Base-by-base conservation (phyloP, 495 filamentous ascomycete species). In the Penicillium cosmopolitanum region DNA sequence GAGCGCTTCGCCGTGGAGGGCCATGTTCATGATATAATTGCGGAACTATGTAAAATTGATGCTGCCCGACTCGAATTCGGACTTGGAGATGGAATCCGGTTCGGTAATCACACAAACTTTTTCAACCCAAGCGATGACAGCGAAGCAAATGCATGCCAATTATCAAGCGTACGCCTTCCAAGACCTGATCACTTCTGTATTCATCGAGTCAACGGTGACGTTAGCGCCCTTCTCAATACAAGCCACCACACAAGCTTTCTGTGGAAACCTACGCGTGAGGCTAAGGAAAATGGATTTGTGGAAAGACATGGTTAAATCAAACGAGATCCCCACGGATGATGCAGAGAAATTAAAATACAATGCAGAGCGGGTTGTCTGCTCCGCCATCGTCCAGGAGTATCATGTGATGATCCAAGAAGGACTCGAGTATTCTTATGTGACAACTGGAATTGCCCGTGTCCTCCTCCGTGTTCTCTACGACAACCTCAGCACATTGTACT, bases 191-290 rank as follows among this genome's bases (percentile, higher is more conserved):
- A 67, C 48, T 70, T 61, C 35, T 73, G 62, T 46, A 69, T 73
- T 36, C 62, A 65, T 47, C 62, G 65, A 18, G 56, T 62, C 13
- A 59, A 67, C 46, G 56, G 54, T 53, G 59, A 28, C 25, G 25
- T 28, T 28, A 54, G 48, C 66, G 55, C 44, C 61, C 63, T 48
- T 44, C 70, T 15, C 65, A 74, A 55, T 75, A 76, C 53, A 77
- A 77, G 50, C 68, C 72, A 19, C 66, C 69, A 31, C 68, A 76
- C 54, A 78, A 78, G 57, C 64, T 77, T 3, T 58, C 69, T 28
- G 62, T 70, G 23, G 65, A 67, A 35, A 65, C 61, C 60, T 77
- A 43, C 68, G 68, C 16, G 53, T 53, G 43, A 69, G 72, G 25
- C 64, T 77, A 42, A 63, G 60, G 33, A 15, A 28, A 6, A 67